These are phyloP conservation scores for Dalbergia cultrata DNA, from an alignment of 306 rosid genomes.

Conservation along the genomic window DNA sequence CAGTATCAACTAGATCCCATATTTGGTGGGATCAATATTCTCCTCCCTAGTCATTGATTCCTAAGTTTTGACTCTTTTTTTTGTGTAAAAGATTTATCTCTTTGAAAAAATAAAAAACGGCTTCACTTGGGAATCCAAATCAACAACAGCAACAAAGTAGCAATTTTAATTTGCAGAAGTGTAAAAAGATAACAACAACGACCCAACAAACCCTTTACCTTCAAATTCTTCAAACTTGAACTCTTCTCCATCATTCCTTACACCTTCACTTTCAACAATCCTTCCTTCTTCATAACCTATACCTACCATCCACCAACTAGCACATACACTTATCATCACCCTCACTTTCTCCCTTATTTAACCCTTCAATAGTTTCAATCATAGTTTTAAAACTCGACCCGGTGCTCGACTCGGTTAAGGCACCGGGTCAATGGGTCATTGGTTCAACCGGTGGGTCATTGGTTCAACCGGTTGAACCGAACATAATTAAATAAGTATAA, in stretches of 20 bases:
- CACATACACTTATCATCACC: constrained; percentile 54
- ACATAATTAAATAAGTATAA: too few species aligned
- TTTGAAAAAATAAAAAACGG: constrained; percentile 54
- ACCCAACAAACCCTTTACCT: constrained; percentile 34
- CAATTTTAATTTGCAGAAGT: constrained; percentile 60
- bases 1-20: constrained; percentile 44
- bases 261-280: constrained; percentile 55
- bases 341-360: constrained; percentile 59
- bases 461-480: too few species aligned
- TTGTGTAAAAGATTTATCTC: neutral
- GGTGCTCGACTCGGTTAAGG: too few species aligned
- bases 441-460: too few species aligned
- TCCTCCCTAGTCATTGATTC: constrained; percentile 24
- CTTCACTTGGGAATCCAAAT: constrained; percentile 62
- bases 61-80: constrained; percentile 31
- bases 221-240: constrained; percentile 47
- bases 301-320: constrained; percentile 79
- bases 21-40: neutral
- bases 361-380: constrained; percentile 35
- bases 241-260: constrained; percentile 61
- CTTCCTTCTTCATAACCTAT: constrained; percentile 56
- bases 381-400: too few species aligned
- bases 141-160: constrained; percentile 45
- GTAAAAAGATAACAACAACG: constrained; percentile 50
- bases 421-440: too few species aligned